Conservation (phyloP, 306 rosid species). For the Quercus berberidifolia region DNA sequence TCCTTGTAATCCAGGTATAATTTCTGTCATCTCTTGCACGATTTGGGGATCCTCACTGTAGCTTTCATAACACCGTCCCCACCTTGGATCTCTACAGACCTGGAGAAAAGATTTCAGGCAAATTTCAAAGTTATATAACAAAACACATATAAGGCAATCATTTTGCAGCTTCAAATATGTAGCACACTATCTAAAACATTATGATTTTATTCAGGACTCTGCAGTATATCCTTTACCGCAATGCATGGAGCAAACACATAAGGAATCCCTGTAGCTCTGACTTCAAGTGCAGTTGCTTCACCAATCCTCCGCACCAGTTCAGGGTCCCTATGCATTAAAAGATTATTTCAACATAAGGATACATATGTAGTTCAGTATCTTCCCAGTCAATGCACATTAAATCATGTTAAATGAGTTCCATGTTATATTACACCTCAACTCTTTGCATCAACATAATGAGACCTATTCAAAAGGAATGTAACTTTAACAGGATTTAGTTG, state of each 20-base stretch:
- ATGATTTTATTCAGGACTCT: not conserved
- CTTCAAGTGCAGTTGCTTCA: slow-evolving; percentile 94
- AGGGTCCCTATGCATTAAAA: slow-evolving; percentile 56
- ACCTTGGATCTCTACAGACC: slow-evolving; percentile 99
- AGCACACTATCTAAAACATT: slow-evolving; percentile 9
- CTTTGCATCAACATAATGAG: not conserved
- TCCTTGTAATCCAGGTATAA: slow-evolving; percentile 91
- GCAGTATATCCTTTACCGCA: slow-evolving; percentile 52
- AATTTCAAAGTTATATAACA: slow-evolving; percentile 16
- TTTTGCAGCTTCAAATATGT: slow-evolving; percentile 9
- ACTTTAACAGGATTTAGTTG: not conserved
- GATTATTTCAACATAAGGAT: slow-evolving; percentile 22
- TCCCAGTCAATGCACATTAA: not conserved
- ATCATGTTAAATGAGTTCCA: too few relatives aligned
- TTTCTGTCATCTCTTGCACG: slow-evolving; percentile 77
- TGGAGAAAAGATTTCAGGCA: slow-evolving; percentile 36
- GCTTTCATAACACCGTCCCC: slow-evolving; percentile 99
- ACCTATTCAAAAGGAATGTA: not conserved
- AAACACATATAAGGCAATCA: not conserved
- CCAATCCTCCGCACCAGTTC: slow-evolving; percentile 64
- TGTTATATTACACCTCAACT: not conserved
- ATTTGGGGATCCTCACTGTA: slow-evolving; percentile 86
- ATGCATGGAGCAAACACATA: slow-evolving; percentile 94
- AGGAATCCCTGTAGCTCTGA: slow-evolving; percentile 90
- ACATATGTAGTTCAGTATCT: slow-evolving; percentile 5